These are phyloP conservation scores for Saccharomycopsis olivae DNA, from an alignment of 805 yeast species.

Conservation along the genomic window DNA sequence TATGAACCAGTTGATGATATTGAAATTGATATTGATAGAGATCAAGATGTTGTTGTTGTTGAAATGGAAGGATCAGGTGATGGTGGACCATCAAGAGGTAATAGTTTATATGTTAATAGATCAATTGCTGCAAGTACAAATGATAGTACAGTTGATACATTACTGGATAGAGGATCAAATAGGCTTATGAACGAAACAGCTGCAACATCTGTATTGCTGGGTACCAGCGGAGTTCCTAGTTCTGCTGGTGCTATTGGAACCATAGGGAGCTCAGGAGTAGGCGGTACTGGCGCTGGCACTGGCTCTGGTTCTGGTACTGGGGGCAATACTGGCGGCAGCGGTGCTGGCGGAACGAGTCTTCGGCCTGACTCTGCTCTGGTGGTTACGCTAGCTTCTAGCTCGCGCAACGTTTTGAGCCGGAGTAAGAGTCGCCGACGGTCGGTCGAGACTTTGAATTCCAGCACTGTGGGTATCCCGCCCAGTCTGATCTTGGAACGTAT, in stretches of 20 bases:
- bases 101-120: background rate
- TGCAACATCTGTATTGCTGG: too few relatives aligned
- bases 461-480: conserved; percentile 19
- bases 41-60: background rate
- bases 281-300: too few relatives aligned
- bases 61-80: background rate
- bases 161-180: too few relatives aligned
- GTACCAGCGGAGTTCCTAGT: too few relatives aligned
- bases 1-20: background rate
- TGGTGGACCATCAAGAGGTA: background rate
- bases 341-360: too few relatives aligned
- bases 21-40: background rate
- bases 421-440: conserved; percentile 17
- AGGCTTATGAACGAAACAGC: too few relatives aligned
- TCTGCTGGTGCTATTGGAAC: too few relatives aligned
- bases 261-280: too few relatives aligned
- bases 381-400: conserved; percentile 16
- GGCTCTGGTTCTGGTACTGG: too few relatives aligned
- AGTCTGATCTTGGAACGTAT: conserved; percentile 16
- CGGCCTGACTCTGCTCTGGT: conserved; percentile 17
- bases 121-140: background rate
- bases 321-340: too few relatives aligned
- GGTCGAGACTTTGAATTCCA: conserved; percentile 18
- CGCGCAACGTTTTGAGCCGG: conserved; percentile 15
- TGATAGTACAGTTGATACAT: conserved; percentile 1